Percentiles rank a stretch among this genome's conserved stretches.
Conservation (phyloP, 495 filamentous ascomycete genomes). For the Podospora australis region DNA sequence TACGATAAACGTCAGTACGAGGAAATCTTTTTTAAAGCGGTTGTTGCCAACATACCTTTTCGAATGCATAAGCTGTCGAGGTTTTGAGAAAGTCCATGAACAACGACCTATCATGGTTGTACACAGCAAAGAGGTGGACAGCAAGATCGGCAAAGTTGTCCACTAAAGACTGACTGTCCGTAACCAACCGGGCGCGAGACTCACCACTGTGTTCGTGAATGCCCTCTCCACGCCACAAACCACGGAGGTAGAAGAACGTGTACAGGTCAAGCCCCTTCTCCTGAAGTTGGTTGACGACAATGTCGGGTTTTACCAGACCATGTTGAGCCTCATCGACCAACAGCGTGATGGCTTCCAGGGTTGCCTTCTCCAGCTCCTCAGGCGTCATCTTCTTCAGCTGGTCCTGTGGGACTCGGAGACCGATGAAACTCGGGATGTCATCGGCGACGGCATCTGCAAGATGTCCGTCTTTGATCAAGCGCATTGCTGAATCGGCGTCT, state of each 20-base stretch:
- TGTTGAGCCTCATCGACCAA: slow-evolving; percentile 87
- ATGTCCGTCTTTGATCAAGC: slow-evolving; percentile 73
- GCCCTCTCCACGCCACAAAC: slow-evolving; percentile 71
- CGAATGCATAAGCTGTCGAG: slow-evolving; percentile 76
- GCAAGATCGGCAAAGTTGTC: slow-evolving; percentile 81
- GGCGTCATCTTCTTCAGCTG: slow-evolving; percentile 59
- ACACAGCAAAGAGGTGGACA: slow-evolving; percentile 76
- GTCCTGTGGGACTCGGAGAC: slow-evolving; percentile 72
- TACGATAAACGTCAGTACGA: slow-evolving; percentile 19
- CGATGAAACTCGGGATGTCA: slow-evolving; percentile 82
- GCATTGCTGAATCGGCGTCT: slow-evolving; percentile 84
- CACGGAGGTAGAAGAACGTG: slow-evolving; percentile 84
- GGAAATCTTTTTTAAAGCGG: not conserved
- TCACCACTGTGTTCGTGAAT: slow-evolving; percentile 37
- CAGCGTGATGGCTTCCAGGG: slow-evolving; percentile 72
- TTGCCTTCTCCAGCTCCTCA: slow-evolving; percentile 66
- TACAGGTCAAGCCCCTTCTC: slow-evolving; percentile 55
- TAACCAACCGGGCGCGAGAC: slow-evolving; percentile 37
- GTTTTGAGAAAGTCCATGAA: slow-evolving; percentile 82
- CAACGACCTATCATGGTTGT: slow-evolving; percentile 67
- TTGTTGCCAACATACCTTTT: slow-evolving; percentile 38
- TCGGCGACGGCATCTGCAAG: slow-evolving; percentile 79
- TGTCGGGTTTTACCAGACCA: slow-evolving; percentile 71
- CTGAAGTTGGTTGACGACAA: slow-evolving; percentile 70
- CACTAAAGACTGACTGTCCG: slow-evolving; percentile 68